These are phyloP conservation scores for Epichloe sibirici DNA, from an alignment of 2,329 filamentous ascomycete genomes.

Conservation along the genomic window DNA sequence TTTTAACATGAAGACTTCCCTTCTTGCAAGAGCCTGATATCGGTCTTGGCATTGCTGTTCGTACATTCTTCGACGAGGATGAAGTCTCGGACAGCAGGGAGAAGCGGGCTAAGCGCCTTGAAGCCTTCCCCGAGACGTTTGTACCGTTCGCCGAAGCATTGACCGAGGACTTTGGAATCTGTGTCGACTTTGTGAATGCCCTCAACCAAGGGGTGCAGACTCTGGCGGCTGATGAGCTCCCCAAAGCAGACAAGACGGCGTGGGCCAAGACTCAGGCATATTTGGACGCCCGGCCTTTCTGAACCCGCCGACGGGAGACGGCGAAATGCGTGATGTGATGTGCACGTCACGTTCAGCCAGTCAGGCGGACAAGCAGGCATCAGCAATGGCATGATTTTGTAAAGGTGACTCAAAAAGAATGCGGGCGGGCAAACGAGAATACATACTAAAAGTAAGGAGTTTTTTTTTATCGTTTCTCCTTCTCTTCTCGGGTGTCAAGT, in stretches of 20 bases:
- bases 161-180: slow-evolving; percentile 46
- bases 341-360: background rate
- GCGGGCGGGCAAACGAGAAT: too few relatives aligned
- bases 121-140: slow-evolving; percentile 38
- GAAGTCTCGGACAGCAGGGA: slow-evolving; percentile 42
- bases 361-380: background rate
- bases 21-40: slow-evolving; percentile 61
- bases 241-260: slow-evolving; percentile 30
- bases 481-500: background rate
- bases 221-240: slow-evolving; percentile 36
- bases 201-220: slow-evolving; percentile 45
- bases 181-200: slow-evolving; percentile 45
- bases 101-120: slow-evolving; percentile 30
- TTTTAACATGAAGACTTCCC: slow-evolving; percentile 37
- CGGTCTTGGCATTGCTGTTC: slow-evolving; percentile 65
- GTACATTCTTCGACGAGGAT: slow-evolving; percentile 67
- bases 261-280: slow-evolving; percentile 47
- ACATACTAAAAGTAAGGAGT: background rate
- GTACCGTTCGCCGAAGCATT: slow-evolving; percentile 49
- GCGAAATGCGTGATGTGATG: background rate
- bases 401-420: background rate
- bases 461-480: background rate
- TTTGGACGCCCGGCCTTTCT: slow-evolving; percentile 32
- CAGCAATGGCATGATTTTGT: background rate
- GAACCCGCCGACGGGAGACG: slow-evolving; percentile 4